Percentiles rank a stretch among this genome's conserved stretches.
Conservation (phyloP, 768 basidiomycete species). For the Lentinula sp. region DNA sequence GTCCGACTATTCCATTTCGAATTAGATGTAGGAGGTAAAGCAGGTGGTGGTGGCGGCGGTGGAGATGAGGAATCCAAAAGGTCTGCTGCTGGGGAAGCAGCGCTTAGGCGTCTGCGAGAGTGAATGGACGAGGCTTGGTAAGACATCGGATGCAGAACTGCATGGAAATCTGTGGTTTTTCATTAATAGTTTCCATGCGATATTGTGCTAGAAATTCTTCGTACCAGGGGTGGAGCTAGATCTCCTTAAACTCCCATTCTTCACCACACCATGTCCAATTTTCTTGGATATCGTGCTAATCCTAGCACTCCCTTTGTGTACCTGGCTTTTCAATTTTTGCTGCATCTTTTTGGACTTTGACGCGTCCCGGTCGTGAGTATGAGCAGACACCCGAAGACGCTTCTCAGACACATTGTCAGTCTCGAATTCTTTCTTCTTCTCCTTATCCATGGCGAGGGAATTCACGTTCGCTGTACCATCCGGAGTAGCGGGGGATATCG, state of each 20-base stretch:
- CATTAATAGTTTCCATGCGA: too few relatives aligned
- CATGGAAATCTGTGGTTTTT: slow-evolving; percentile 54
- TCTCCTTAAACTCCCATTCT: slow-evolving; percentile 50
- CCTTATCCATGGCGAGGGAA: slow-evolving; percentile 10
- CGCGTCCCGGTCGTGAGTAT: slow-evolving; percentile 33
- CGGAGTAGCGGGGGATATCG: slow-evolving; percentile 58
- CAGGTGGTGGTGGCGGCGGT: slow-evolving; percentile 41
- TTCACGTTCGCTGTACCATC: slow-evolving; percentile 18
- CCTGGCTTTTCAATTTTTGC: slow-evolving; percentile 67
- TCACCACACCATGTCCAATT: slow-evolving; percentile 64
- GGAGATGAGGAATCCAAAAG: slow-evolving; percentile 32
- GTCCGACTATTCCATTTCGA: slow-evolving; percentile 35
- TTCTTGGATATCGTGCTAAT: slow-evolving; percentile 75
- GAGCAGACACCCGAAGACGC: slow-evolving; percentile 8
- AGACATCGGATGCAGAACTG: slow-evolving; percentile 49
- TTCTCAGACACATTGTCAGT: slow-evolving; percentile 30
- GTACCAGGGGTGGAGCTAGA: slow-evolving; percentile 66
- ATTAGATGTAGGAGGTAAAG: slow-evolving; percentile 24
- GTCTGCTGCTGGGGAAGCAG: slow-evolving; percentile 26
- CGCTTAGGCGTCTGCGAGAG: slow-evolving; percentile 58
- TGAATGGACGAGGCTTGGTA: slow-evolving; percentile 82
- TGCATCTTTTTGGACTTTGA: slow-evolving; percentile 69
- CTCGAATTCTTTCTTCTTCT: slow-evolving; percentile 6
- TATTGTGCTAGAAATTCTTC: not conserved
- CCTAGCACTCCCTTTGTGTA: slow-evolving; percentile 66